Evolutionary conservation across 805 yeast genomes (phyloP).

Genomic region (Brettanomyces naardenensis): DNA sequence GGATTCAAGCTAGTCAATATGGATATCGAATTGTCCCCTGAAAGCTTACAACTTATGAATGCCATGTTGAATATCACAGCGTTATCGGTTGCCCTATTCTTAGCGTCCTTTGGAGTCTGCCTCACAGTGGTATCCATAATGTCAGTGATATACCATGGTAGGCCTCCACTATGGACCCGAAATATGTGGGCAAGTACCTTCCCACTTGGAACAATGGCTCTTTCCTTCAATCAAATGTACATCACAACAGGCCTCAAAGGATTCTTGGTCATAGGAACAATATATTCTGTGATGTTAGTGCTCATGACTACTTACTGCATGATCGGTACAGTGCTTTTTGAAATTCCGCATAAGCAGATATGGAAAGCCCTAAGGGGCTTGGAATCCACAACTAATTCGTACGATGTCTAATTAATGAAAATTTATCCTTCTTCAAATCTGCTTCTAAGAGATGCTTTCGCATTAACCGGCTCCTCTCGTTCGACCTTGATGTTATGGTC

Average conservation of each 20-base stretch:
- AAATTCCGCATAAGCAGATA: slow-evolving; percentile 20
- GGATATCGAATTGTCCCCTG: slow-evolving; percentile 4
- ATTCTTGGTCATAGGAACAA: slow-evolving; percentile 53
- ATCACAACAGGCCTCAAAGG: slow-evolving; percentile 40
- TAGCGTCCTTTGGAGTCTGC: slow-evolving; percentile 24
- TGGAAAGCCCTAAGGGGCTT: neutral
- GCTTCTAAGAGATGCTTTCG: no score
- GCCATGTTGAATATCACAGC: slow-evolving; percentile 11
- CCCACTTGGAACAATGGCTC: slow-evolving; percentile 79
- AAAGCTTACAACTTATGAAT: slow-evolving; percentile 4
- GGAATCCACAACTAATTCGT: no score
- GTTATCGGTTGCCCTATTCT: slow-evolving; percentile 17
- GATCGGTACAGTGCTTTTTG: slow-evolving; percentile 25
- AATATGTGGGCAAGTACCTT: slow-evolving; percentile 83
- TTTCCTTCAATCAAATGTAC: slow-evolving; percentile 49
- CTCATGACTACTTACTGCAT: slow-evolving; percentile 37
- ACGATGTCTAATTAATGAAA: neutral
- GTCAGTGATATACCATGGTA: slow-evolving; percentile 26
- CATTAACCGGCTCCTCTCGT: no score
- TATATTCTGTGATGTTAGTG: slow-evolving; percentile 50
- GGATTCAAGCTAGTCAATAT: slow-evolving; percentile 3
- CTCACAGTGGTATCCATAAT: slow-evolving; percentile 37
- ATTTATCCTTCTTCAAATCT: slow-evolving; percentile 1
- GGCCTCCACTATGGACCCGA: slow-evolving; percentile 32
- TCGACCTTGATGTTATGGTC: no score